Evolutionary conservation across 2,329 filamentous ascomycete species (phyloP), one percentile per base, ranked within the genome.

Genomic region (Exophiala oligosperma): DNA sequence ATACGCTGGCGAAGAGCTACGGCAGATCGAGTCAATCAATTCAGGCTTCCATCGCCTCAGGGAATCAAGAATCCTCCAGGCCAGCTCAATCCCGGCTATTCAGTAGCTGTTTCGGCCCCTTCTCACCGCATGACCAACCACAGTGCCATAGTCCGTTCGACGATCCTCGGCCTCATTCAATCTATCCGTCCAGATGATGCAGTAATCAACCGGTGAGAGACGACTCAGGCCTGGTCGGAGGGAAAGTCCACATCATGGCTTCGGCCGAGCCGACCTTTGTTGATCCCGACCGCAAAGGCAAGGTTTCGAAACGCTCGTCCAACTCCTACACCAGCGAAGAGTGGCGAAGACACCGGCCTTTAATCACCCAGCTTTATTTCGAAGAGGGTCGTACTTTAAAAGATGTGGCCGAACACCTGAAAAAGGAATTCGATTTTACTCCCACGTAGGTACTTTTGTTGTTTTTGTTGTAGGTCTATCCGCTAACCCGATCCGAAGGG

Each of bases 311-410:
- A 54, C 64, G 65, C 12, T 64, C 65, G 12, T 64, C 65, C 32
- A 66, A 67, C 53, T 67, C 65, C 17, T 67, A 67, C 51, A 66
- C 60, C 21, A 61, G 57, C 26, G 65, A 67, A 28, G 65, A 67
- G 53, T 67, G 65, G 65, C 63, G 63, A 47, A 55, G 55, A 28
- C 65, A 67, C 51, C 56, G 65, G 12, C 60, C 65, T 6, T 49
- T 65, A 21, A 67, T 67, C 24, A 67, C 65, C 21, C 62, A 48
- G 40, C 46, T 67, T 40, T 67, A 67, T 54, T 67, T 65, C 28
- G 65, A 67, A 38, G 65, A 67, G 51, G 64, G 62, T 47, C 60
- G 65, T 12, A 67, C 65, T 7, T 53, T 67, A 35, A 67, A 66
- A 54, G 65, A 67, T 49, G 65, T 67, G 23, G 64, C 62, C 32